Percentiles rank a stretch among this genome's conserved stretches.
These are phyloP conservation scores for Debaryomyces coudertii DNA, from an alignment of 1,139 yeast genomes.

Conservation along the genomic window DNA sequence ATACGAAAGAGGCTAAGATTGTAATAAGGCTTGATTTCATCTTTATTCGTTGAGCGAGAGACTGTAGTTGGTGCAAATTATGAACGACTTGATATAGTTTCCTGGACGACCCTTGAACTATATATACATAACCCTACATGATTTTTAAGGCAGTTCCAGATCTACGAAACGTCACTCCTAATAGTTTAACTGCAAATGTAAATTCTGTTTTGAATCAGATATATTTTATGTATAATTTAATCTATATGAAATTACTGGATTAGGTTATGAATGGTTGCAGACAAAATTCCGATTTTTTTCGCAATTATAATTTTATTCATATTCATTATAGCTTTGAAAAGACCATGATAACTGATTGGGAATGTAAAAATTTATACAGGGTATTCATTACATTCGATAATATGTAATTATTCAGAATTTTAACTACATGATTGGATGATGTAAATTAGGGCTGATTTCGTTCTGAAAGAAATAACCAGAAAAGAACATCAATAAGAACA, in stretches of 20 bases:
- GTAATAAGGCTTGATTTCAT: slow-evolving; percentile 4
- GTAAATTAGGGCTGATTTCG: not conserved
- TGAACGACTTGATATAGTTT: not conserved
- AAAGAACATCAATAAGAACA: not conserved
- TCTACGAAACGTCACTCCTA: not conserved
- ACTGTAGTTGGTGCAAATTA: not conserved
- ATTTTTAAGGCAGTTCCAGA: not conserved
- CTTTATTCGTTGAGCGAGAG: slow-evolving; percentile 1
- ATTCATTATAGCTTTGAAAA: not conserved
- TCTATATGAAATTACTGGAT: not conserved
- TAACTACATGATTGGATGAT: too few relatives aligned
- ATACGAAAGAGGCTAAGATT: not conserved
- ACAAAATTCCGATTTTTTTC: slow-evolving; percentile 1
- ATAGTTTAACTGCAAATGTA: not conserved
- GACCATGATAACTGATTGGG: not conserved
- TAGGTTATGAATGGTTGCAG: slow-evolving; percentile 8
- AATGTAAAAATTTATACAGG: not conserved
- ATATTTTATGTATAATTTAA: not conserved
- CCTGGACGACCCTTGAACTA: slow-evolving; percentile 2
- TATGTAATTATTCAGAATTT: too few relatives aligned
- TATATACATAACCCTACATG: not conserved
- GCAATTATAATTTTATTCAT: not conserved
- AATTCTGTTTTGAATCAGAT: not conserved
- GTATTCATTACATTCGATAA: too few relatives aligned
- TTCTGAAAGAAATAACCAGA: not conserved